These are phyloP conservation scores for Saccharomycopsis schoenii DNA, from an alignment of 805 yeast species.

Conservation along the genomic window DNA sequence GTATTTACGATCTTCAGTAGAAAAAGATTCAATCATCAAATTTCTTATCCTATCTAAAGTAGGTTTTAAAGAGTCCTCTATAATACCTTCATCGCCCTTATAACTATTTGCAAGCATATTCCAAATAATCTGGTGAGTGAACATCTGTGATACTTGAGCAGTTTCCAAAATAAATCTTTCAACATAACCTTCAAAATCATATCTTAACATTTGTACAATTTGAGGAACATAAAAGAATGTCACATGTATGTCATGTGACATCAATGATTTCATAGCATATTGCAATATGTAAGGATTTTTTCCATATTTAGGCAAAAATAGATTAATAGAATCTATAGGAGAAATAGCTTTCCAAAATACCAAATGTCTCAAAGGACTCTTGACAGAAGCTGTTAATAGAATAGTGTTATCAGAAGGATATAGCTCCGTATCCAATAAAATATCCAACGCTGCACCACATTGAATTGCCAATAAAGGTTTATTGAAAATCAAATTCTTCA, in stretches of 20 bases:
- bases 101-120: constrained; percentile 90
- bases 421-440: constrained; percentile 29
- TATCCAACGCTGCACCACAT: constrained; percentile 51
- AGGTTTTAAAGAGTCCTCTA: constrained; percentile 79
- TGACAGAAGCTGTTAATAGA: constrained; percentile 22
- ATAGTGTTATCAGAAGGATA: constrained; percentile 25
- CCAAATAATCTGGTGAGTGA: constrained; percentile 98
- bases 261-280: constrained; percentile 83
- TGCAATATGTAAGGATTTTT: constrained; percentile 62
- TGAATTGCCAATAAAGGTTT: constrained; percentile 52
- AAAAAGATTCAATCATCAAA: constrained; percentile 53
- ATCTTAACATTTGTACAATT: constrained; percentile 84
- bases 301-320: constrained; percentile 69
- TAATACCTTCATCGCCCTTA: constrained; percentile 76
- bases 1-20: constrained; percentile 48
- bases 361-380: constrained; percentile 23
- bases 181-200: constrained; percentile 76
- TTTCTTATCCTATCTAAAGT: constrained; percentile 62
- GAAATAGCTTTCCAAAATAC: constrained; percentile 67
- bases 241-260: constrained; percentile 73
- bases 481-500: constrained; percentile 36
- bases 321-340: constrained; percentile 77
- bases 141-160: constrained; percentile 79
- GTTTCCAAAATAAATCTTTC: constrained; percentile 85
- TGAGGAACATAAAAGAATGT: constrained; percentile 98